Evolutionary conservation across 1,139 yeast genomes (phyloP), one percentile per base, ranked within the genome.

Genomic region (Candida sojae): DNA sequence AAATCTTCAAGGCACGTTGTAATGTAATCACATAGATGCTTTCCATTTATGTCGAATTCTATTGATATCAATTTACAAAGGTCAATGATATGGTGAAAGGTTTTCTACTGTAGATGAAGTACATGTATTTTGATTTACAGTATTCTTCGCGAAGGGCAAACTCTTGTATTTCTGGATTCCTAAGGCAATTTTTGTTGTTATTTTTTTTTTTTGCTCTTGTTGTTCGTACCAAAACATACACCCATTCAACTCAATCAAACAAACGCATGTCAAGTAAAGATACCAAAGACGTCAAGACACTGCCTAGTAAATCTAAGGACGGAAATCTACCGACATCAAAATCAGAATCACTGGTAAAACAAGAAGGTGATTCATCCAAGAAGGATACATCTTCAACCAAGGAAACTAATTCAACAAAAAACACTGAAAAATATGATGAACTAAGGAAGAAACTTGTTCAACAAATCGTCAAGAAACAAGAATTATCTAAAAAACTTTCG

Each of bases 381-480:
- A 33, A 33, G 11, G 25, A 21, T 5, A 21, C 41, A 17, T 26
- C 45, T 30, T 37, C 45, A 26, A 23, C 33, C 12, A 35, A 35
- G n/a, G 38, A 37, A 29, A 3, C 46, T 13, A 33, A 30, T 21
- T 17, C 31, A 36, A 39, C 48, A 35, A 42, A 50, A 31, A 47
- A 46, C 25, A 32, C 51, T 21, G 82, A 78, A 47, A 85, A 85
- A 54, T 92, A 92, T 67, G 85, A 83, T 48, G 77, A 78, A 58
- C 70, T 88, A 58, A 85, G 86, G 62, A 78, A 82, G 58, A 83
- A 86, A 58, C 80, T 92, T 17, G 83, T 84, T 38, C 83, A 81
- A 50, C 80, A 86, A 48, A 76, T 92, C 33, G 66, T 77, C 43
- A 79, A 81, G 57, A 88, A 89, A 64, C 83, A 83, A 47, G 80